Evolutionary conservation across 2,329 filamentous ascomycete species (phyloP), one percentile per base, ranked within the genome.

Genomic region (Diaporthe capsici): DNA sequence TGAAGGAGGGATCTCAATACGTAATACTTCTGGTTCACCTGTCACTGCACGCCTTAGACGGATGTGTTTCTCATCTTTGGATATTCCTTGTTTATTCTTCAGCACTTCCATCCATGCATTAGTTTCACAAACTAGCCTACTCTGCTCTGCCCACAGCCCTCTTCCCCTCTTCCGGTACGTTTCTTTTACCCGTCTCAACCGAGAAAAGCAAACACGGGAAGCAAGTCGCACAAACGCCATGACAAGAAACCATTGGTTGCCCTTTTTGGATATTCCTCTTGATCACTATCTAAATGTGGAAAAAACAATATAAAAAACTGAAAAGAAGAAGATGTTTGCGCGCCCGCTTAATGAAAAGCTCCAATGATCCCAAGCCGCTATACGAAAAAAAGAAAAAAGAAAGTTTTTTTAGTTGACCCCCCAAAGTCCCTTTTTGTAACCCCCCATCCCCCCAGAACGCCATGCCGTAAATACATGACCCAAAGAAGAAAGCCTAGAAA

Each of bases 331-430:
- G 8, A 68, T 15, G 31, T 22, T 22, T n/a, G 20, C 47, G 22
- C 47, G 63, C 63, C 47, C 65, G 47, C 65, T 70, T 22, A n/a
- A 70, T 42, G 49, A 28, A 55, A 55, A 55, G 22, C 34, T n/a
- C 47, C 37, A 28, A 42, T 39, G 22, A 55, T 28, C 65, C 22
- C 61, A 20, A 4, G n/a, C 28, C 49, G 49, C 49, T 28, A 22
- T 28, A 53, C 10, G 5, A 68, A 70, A 68, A 4, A 13, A 15
- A 3, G 5, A 4, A 34, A 6, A 34, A 34, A 31, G 4, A 34
- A 8, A 34, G 28, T 42, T n/a, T 53, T 49, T n/a, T 55, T 28
- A 42, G 47, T 55, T n/a, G 31, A 39, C 65, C 34, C 34, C n/a
- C 34, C 49, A 3, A 28, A 15, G 15, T 37, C 17, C 47, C 28